Conservation (phyloP, 2,329 filamentous ascomycete species). For the Phialocephala subalpina region DNA sequence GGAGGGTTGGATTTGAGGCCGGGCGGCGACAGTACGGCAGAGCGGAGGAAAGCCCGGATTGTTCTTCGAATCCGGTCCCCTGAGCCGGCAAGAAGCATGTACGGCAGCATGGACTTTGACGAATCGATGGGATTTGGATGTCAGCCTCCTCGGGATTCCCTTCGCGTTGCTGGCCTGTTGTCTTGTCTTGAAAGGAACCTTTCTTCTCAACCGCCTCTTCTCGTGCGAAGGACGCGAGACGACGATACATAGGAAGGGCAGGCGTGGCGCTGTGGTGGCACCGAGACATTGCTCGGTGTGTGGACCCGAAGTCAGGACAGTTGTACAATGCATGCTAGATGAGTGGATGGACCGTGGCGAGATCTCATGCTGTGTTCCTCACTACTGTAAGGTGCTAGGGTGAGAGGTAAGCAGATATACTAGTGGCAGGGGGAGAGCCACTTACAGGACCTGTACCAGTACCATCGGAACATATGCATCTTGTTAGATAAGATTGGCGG, state of each 20-base stretch:
- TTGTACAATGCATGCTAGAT: background rate
- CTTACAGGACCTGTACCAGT: no score
- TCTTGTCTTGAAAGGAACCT: no score
- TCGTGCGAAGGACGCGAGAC: no score
- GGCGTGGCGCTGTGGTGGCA: background rate
- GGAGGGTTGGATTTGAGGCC: background rate
- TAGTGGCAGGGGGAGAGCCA: background rate
- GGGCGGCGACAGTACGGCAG: background rate
- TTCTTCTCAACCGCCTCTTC: no score
- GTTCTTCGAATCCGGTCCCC: background rate
- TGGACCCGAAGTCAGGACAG: background rate
- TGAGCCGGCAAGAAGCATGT: no score
- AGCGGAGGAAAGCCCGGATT: background rate
- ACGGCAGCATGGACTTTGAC: no score
- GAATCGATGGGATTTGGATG: no score
- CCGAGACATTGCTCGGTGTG: background rate
- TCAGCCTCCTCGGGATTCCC: no score
- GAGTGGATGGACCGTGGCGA: background rate
- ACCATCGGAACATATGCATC: background rate
- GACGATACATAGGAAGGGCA: background rate
- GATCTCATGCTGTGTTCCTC: conserved; percentile 4
- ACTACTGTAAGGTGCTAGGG: background rate
- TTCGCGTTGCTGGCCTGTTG: no score
- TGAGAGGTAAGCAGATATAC: background rate
- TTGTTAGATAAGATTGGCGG: background rate